Evolutionary conservation across 352 stramenopile species (phyloP), one percentile per base, ranked within the genome.

Genomic region (Phytopythium helicoides): DNA sequence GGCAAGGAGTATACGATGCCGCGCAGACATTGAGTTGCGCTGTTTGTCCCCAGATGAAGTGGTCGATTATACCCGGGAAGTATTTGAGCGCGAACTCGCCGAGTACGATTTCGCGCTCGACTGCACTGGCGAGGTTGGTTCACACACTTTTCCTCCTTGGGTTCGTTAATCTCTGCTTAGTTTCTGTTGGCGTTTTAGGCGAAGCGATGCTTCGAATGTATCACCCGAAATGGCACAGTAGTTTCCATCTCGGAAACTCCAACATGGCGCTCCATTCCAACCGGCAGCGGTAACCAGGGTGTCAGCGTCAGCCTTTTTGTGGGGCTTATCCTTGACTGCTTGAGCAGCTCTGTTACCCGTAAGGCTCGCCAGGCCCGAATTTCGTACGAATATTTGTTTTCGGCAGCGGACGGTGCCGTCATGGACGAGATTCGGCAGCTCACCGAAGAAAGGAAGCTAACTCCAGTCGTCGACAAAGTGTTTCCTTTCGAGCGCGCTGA

Each of bases 41-140:
- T n/a, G 18, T 53, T 1, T 22, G 14, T 40, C n/a, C 15, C 36
- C 38, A 74, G 77, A 89, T 46, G 68, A 86, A 33, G 78, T 91
- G 6, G 62, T 93, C 2, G 78, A 93, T 59, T 91, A 90, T 58
- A 66, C 47, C 21, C 72, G 78, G 26, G 66, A 89, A 16, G 64
- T 55, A 1, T 93, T 90, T 50, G 82, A 93, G 37, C 66, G 62
- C 15, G 74, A 88, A 23, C 54, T 90, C 18, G 66, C 65, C 33
- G 82, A 89, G 47, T 89, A 86, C 54, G 82, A 93, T 55, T 87
- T 88, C 48, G 78, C 80, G 25, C 46, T 93, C 22, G 82, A 93
- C 52, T 89, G 76, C 64, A 91, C 82, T 1, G 74, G 60, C 45
- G 82, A 93, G 68, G 81, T 88, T 70, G 3, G 51, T 16, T 31